Conservation (phyloP, 345 rosid genomes). For the Moricandia arvensis region DNA sequence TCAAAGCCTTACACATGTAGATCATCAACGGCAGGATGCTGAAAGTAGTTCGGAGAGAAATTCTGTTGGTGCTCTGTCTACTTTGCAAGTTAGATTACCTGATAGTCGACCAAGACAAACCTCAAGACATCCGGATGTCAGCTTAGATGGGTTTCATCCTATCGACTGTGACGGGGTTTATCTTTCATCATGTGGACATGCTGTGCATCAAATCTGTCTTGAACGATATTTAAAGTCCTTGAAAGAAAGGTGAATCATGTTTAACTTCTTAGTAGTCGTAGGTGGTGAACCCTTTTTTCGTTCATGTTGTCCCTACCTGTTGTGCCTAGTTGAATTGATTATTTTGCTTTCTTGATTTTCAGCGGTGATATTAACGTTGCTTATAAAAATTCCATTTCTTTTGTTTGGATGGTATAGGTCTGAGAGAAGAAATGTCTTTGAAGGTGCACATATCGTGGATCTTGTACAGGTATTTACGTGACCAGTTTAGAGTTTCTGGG, state of each 20-base stretch:
- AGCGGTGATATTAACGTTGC: slow-evolving; percentile 3
- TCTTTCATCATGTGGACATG: slow-evolving; percentile 95
- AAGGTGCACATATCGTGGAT: slow-evolving; percentile 86
- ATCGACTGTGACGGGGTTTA: slow-evolving; percentile 80
- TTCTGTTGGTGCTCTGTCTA: slow-evolving; percentile 44
- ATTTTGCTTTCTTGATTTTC: neutral
- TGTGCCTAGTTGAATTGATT: slow-evolving; percentile 12
- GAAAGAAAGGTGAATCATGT: slow-evolving; percentile 66
- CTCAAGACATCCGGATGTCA: slow-evolving; percentile 41
- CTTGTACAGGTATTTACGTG: slow-evolving; percentile 65
- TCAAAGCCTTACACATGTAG: slow-evolving; percentile 33
- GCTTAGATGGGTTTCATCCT: slow-evolving; percentile 71
- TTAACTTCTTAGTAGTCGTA: neutral
- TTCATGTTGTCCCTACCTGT: neutral
- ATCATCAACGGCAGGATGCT: slow-evolving; percentile 32
- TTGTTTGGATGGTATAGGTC: slow-evolving; percentile 45
- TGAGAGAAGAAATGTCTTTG: slow-evolving; percentile 67
- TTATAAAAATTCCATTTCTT: neutral
- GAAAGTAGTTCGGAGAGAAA: slow-evolving; percentile 37
- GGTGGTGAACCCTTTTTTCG: neutral
- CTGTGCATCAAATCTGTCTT: slow-evolving; percentile 91
- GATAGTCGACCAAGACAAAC: slow-evolving; percentile 53
- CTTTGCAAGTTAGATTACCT: slow-evolving; percentile 49
- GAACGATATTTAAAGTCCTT: slow-evolving; percentile 76
- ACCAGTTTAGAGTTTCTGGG: slow-evolving; percentile 5